Base-by-base conservation (phyloP, 2,329 filamentous ascomycete genomes). In the Epichloe brachyelytri region DNA sequence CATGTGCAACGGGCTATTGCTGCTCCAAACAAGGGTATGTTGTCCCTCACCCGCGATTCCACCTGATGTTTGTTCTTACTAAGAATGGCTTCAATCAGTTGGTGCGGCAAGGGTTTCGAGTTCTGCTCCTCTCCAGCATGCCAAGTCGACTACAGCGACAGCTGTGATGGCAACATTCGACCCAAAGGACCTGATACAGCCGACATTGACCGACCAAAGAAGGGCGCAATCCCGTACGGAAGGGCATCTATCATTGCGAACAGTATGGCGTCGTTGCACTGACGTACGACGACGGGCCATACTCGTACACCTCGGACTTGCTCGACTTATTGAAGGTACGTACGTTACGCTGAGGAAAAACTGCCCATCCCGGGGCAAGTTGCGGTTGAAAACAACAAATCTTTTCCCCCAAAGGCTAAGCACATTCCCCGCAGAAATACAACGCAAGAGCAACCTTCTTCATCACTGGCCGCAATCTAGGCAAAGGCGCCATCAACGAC, bases 71-170 rank as follows among this genome's bases (percentile, higher is more conserved):
- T 3, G 30, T 20, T 41, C 4, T 1, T 48, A n/a, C 5, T 33
- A 8, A 5, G 6, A 7, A 10, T n/a, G 1, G 2, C 43, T n/a
- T 5, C 7, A 6, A 30, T 2, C n/a, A 76, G 74, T 43, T 80
- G 74, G 70, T 82, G 78, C 55, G 79, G 78, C 47, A 70, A 62
- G n/a, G 71, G 68, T 4, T 61, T 61, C 11, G 71, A 76, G 2
- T 80, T 81, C 63, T 85, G 81, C 65, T 71, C 72, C 33, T 74
- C 79, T 19, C 81, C 81, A 2, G 74, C 80, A 49, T 85, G 81
- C 59, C 72, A 79, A 60, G 77, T 82, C 58, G 65, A 74, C 56
- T 82, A 78, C 56, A 78, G 78, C n/a, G 71, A 79, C 19, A 73
- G 66, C 4, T 85, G 81, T 56, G 79, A 83, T 56, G 79, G 75